These are phyloP conservation scores for Cladosporium sp. DNA, from an alignment of 2,329 filamentous ascomycete species.

Conservation along the genomic window DNA sequence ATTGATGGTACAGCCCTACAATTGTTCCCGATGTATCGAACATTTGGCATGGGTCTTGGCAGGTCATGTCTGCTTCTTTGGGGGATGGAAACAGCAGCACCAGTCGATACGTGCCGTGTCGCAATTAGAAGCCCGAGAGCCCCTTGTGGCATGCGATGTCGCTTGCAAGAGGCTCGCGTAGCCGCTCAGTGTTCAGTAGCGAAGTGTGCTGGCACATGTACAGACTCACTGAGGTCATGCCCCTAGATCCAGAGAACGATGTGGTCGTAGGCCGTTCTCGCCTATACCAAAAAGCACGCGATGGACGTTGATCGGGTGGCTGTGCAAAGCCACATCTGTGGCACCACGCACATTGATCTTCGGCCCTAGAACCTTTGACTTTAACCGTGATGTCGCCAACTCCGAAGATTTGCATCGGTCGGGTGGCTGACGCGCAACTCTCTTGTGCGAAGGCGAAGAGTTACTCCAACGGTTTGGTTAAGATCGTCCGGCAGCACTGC, in stretches of 20 bases:
- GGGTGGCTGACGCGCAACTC: constrained; percentile 14
- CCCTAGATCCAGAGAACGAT: neutral
- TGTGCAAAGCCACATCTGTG: constrained; percentile 10
- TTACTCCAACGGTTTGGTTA: constrained; percentile 14
- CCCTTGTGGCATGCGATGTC: neutral
- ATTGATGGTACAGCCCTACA: constrained; percentile 1
- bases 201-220: neutral
- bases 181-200: neutral
- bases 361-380: constrained; percentile 16
- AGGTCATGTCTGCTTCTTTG: neutral
- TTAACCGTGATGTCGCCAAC: constrained; percentile 3
- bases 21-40: neutral
- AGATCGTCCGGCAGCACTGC: constrained; percentile 15
- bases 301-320: constrained; percentile 14
- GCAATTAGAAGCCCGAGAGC: neutral
- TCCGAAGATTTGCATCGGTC: neutral
- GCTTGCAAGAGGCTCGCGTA: neutral
- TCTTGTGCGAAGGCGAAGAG: neutral
- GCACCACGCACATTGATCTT: constrained; percentile 4
- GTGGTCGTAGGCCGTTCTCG: constrained; percentile 2
- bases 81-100: neutral
- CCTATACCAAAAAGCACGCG: constrained; percentile 11
- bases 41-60: neutral
- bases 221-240: neutral
- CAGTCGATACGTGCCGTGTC: neutral